Base-by-base conservation (phyloP, 1,284 basidiomycete genomes). In the Ceratobasidium theobromae region DNA sequence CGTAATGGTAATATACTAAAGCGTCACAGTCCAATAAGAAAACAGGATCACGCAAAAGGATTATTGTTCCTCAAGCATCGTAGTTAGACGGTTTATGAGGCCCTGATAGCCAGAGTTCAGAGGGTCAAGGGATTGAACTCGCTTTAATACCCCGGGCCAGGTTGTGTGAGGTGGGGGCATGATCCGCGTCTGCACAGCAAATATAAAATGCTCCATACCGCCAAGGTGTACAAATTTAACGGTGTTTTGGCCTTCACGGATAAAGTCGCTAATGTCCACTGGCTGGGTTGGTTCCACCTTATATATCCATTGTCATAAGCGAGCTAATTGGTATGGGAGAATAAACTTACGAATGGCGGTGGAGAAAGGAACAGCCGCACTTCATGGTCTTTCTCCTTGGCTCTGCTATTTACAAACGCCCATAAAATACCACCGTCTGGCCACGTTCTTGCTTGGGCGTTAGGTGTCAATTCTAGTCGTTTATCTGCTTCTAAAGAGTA, bases 351-450 rank as follows among this genome's bases (percentile, higher is more conserved):
- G 25, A 62, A 62, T 16, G 45, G 57, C 21, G 57, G 57, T 12
- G 57, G 57, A n/a, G 57, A 62, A 14, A 62, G 32, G 16, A 33
- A 62, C 23, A 62, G 30, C 21, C 45, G 16, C 6, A 62, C 32
- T n/a, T 49, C 46, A 27, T 33, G 46, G 27, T 27, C 33, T 8
- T 35, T 40, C n/a, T 9, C 9, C 11, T 14, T 23, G 32, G 4
- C 33, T 33, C 33, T 46, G 2, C 18, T 4, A 28, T 62, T 62
- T 16, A 62, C 21, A 33, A 62, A 51, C 4, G 57, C 57, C 46
- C 57, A 46, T 11, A 62, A 46, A 25, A 62, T 25, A n/a, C 57
- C 57, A 5, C 45, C 57, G 23, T 62, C 32, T 23, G 57, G 57
- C 57, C 57, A 62, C 5, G 57, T 62, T 18, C 57, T 30, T 27